Evolutionary conservation across 2,329 filamentous ascomycete genomes (phyloP).

Genomic region (Stylonectria norvegica): DNA sequence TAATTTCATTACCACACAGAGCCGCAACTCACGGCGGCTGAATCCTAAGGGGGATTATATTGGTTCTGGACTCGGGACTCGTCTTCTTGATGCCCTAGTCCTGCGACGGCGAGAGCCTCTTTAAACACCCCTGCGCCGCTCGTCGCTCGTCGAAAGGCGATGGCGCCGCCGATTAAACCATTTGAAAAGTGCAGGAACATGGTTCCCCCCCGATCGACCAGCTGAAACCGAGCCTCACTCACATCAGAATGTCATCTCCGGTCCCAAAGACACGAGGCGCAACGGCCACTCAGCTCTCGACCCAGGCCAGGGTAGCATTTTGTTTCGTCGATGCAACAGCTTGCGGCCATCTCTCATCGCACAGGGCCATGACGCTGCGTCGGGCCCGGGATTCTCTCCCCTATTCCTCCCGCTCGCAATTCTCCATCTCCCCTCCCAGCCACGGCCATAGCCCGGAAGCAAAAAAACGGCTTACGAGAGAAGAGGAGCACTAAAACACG

Average conservation of each 20-base stretch:
- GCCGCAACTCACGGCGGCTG: constrained; percentile 17
- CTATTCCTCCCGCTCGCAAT: constrained; percentile 21
- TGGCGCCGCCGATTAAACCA: not conserved
- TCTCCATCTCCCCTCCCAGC: constrained; percentile 13
- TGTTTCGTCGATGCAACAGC: constrained; percentile 9
- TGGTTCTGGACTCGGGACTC: no score
- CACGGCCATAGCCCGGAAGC: constrained; percentile 10
- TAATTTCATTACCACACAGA: constrained; percentile 16
- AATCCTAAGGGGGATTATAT: no score
- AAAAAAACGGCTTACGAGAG: constrained; percentile 18
- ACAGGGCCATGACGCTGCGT: constrained; percentile 19
- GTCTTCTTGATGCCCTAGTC: no score
- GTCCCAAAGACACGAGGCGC: constrained; percentile 6
- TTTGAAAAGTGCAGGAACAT: not conserved
- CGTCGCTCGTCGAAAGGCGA: no score
- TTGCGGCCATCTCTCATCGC: not conserved
- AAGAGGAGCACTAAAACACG: constrained; percentile 22
- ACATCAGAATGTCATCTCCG: constrained; percentile 1
- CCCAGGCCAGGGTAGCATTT: constrained; percentile 2
- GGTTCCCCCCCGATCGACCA: not conserved
- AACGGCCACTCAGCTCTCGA: constrained; percentile 1
- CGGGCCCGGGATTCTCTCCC: constrained; percentile 17
- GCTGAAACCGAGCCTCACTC: constrained; percentile 11
- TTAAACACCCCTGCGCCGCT: no score
- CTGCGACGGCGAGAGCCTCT: no score